Percentiles rank a stretch among this genome's conserved stretches.
phyloP scores from a whole-genome alignment of 352 stramenopile genomes.

The Phytophthora tentaculata region DNA sequence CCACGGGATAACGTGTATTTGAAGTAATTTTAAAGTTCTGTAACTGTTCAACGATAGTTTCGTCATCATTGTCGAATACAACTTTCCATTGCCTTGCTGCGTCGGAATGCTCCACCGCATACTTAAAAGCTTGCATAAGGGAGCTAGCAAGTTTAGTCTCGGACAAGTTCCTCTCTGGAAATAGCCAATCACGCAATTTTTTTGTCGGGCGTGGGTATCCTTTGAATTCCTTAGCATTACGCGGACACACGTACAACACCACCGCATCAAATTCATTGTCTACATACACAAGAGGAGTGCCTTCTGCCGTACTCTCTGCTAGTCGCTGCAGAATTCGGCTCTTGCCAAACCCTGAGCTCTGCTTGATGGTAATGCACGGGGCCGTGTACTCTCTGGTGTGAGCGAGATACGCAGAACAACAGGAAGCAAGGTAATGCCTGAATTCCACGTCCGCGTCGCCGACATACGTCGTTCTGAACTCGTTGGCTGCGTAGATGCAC shows the following conservation, averaged over 20 bases:
- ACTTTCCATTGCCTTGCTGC: not conserved
- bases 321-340: not conserved
- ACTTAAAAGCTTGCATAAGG: not conserved
- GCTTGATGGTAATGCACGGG: not conserved
- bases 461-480: not conserved
- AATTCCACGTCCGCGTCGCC: not conserved
- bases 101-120: not conserved
- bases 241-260: not conserved
- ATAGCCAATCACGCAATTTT: not conserved
- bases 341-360: not conserved
- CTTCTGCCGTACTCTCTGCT: not conserved
- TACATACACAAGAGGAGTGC: not conserved
- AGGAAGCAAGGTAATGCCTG: not conserved
- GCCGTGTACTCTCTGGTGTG: not conserved
- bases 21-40: not conserved
- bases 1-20: not conserved
- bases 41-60: not conserved
- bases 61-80: not conserved
- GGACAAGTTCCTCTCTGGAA: not conserved
- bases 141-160: not conserved
- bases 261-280: not conserved
- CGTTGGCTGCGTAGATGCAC: not conserved
- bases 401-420: not conserved
- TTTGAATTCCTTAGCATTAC: not conserved
- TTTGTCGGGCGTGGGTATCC: not conserved